phyloP scores from a whole-genome alignment of 768 basidiomycete species.

The Leccinum incarnatum region DNA sequence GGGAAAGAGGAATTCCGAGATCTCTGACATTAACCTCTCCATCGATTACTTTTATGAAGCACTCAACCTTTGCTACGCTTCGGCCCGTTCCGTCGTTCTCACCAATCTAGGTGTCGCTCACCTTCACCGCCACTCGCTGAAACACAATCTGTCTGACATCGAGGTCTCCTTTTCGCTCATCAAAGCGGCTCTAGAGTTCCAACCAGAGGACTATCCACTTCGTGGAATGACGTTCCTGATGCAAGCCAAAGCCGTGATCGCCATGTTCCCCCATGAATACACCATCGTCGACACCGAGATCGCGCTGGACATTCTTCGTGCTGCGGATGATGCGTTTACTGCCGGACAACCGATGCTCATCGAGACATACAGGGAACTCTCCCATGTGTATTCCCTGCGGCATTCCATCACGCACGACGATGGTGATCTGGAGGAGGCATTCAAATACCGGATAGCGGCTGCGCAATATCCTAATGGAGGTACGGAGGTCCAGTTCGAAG shows the following conservation, averaged over 20 bases:
- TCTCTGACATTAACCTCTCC: slow-evolving; percentile 13
- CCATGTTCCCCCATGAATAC: slow-evolving; percentile 3
- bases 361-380: slow-evolving; percentile 12
- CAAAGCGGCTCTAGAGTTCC: slow-evolving; percentile 11
- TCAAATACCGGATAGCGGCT: slow-evolving; percentile 18
- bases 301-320: slow-evolving; percentile 16
- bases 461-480: slow-evolving; percentile 20
- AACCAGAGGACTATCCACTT: slow-evolving; percentile 13
- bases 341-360: slow-evolving; percentile 10
- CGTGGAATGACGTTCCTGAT: slow-evolving; percentile 14
- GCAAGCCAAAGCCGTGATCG: slow-evolving; percentile 20
- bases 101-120: slow-evolving; percentile 10
- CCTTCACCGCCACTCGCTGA: slow-evolving; percentile 5
- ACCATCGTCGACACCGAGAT: slow-evolving; percentile 17
- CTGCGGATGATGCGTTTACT: slow-evolving; percentile 6
- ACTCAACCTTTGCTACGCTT: slow-evolving; percentile 13
- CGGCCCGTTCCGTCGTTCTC: slow-evolving; percentile 8
- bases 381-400: slow-evolving; percentile 5
- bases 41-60: slow-evolving; percentile 20
- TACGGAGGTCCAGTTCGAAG: slow-evolving; percentile 11
- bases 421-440: slow-evolving; percentile 23
- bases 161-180: slow-evolving; percentile 20
- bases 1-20: slow-evolving; percentile 1
- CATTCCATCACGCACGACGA: slow-evolving; percentile 10
- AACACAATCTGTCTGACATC: slow-evolving; percentile 14